Base-by-base conservation (phyloP, 2,329 filamentous ascomycete genomes). In the Penicillium sp. region DNA sequence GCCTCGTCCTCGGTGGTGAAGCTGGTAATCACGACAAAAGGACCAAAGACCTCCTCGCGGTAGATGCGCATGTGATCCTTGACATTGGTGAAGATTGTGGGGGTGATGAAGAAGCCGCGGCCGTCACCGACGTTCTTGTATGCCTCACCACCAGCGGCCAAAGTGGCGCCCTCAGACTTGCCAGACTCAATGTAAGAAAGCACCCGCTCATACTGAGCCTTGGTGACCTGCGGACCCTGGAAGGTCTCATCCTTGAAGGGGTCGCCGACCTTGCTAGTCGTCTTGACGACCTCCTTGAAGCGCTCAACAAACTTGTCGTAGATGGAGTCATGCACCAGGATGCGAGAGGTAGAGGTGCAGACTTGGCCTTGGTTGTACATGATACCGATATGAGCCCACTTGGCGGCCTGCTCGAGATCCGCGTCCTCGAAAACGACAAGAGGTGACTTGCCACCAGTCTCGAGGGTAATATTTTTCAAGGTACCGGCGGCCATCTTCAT, bases 171-270 rank as follows among this genome's bases (percentile, higher is more conserved):
- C 61, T 87, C 83, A 4, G 75, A 75, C 64, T 86, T 86, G 13
- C 85, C 86, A 5, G 76, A 63, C 47, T 88, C 79, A 39, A 90
- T 81, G 64, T 85, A 91, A 0, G 75, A 76, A 27, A 90, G 73
- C 2, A 91, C 78, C 35, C 81, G 63, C 35, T 67, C 63, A 47
- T 67, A 66, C 46, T 67, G 65, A 2, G 64, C 64, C 57, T 66
- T 65, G 45, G 64, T 67, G 48, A 67, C 56, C 56, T 67, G 65
- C 12, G 65, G 65, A 7, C 65, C 65, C 50, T 67, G 65, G 65
- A 66, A 67, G 47, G 65, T 67, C 47, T 66, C 64, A 34, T 67
- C 65, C 47, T 61, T 51, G 49, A 67, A 67, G 11, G 65, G 65
- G 43, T 67, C 64, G 25, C 65, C 65, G 37, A 67, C 64, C 56